Percentiles rank a stretch among this genome's conserved stretches.
phyloP scores from a whole-genome alignment of 2,329 filamentous ascomycete genomes.

The Colletotrichum navitas region DNA sequence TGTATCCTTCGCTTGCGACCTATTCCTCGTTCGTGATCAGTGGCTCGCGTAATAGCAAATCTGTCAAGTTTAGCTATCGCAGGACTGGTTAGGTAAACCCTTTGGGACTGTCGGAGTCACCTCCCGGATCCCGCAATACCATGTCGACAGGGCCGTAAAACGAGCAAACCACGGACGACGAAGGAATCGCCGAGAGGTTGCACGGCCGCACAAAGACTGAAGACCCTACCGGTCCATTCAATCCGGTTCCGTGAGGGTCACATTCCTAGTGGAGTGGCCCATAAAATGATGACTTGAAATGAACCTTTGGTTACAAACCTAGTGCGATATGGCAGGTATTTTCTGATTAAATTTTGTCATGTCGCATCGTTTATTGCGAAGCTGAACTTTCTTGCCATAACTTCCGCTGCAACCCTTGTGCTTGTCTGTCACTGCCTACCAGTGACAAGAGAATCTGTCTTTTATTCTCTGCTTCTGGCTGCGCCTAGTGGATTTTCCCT shows the following conservation, averaged over 20 bases:
- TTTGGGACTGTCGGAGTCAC: too few relatives aligned
- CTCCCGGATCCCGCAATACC: not conserved
- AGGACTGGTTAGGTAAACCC: too few relatives aligned
- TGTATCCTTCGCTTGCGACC: not conserved
- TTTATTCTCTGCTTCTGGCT: not conserved
- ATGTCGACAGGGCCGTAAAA: not conserved
- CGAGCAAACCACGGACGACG: not conserved
- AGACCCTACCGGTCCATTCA: not conserved
- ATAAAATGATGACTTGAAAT: not conserved
- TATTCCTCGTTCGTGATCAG: not conserved
- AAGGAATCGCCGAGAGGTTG: not conserved
- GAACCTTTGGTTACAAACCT: not conserved
- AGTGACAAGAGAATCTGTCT: not conserved
- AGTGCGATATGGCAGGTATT: not conserved
- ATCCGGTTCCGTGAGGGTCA: not conserved
- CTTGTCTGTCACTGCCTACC: not conserved
- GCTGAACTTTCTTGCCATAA: not conserved
- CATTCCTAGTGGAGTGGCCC: not conserved
- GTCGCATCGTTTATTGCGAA: not conserved
- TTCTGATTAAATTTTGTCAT: not conserved
- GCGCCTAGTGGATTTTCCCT: not conserved
- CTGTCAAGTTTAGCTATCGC: not conserved
- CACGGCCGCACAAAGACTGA: conserved; percentile 2
- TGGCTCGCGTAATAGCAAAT: not conserved
- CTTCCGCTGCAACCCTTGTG: not conserved